Evolutionary conservation across 805 yeast genomes (phyloP).

Genomic region (Ogataea dorogensis): DNA sequence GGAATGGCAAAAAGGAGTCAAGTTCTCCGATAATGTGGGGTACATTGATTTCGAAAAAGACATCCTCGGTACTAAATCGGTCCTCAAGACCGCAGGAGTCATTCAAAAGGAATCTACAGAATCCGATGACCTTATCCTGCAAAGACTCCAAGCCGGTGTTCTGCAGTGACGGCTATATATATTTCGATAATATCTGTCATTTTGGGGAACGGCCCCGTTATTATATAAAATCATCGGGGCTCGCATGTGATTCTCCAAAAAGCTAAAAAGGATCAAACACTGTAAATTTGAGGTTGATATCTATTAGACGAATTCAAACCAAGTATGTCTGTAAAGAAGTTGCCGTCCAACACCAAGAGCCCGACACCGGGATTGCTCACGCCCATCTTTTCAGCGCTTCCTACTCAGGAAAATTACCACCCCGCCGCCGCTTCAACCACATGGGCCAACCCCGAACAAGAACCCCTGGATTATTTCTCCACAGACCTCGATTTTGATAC

Average conservation of each 20-base stretch:
- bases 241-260: slow-evolving; percentile 19
- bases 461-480: slow-evolving; percentile 18
- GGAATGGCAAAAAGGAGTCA: slow-evolving; percentile 79
- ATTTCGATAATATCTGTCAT: slow-evolving; percentile 1
- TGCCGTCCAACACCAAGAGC: slow-evolving; percentile 9
- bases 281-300: background rate
- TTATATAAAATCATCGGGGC: slow-evolving; percentile 1
- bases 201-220: background rate
- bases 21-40: slow-evolving; percentile 50
- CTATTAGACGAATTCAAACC: background rate
- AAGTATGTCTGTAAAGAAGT: slow-evolving; percentile 13
- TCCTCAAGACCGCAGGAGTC: slow-evolving; percentile 66
- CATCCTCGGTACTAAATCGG: slow-evolving; percentile 56
- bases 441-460: background rate
- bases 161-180: slow-evolving; percentile 4
- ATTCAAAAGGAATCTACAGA: slow-evolving; percentile 20
- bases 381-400: background rate
- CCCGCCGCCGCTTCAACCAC: slow-evolving; percentile 2
- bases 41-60: slow-evolving; percentile 46
- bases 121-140: slow-evolving; percentile 15
- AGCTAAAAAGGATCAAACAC: slow-evolving; percentile 2
- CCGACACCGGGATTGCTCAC: slow-evolving; percentile 9
- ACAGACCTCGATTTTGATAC: slow-evolving; percentile 37
- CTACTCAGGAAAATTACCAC: background rate
- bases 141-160: slow-evolving; percentile 19